Percentiles rank a stretch among this genome's conserved stretches.
Evolutionary conservation across 2,329 filamentous ascomycete species (phyloP).

Genomic region (Colletotrichum sp.): DNA sequence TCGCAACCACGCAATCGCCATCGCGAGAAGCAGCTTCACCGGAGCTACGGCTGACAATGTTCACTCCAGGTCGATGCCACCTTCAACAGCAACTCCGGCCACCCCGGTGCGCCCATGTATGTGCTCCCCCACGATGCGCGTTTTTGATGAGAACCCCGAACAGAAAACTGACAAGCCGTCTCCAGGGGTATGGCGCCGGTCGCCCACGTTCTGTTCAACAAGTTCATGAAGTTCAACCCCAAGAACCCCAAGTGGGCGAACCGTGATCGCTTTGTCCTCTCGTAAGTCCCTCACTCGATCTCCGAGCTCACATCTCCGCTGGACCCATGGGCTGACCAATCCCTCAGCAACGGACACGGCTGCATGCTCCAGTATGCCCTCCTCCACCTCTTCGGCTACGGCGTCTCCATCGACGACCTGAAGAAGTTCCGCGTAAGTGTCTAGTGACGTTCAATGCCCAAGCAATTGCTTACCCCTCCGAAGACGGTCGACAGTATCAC

Average conservation of each 20-base stretch:
- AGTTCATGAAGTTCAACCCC: slow-evolving; percentile 99
- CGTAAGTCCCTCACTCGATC: slow-evolving; percentile 67
- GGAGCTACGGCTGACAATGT: not conserved
- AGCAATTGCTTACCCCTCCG: not conserved
- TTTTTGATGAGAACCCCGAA: not conserved
- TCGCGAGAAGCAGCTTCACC: not conserved
- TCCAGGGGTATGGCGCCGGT: slow-evolving; percentile 84
- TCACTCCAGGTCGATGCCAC: slow-evolving; percentile 91
- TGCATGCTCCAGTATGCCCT: slow-evolving; percentile 99
- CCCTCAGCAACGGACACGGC: slow-evolving; percentile 87
- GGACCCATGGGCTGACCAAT: not conserved
- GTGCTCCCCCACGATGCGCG: slow-evolving; percentile 29
- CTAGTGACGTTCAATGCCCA: not conserved
- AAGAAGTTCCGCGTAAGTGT: slow-evolving; percentile 92
- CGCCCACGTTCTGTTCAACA: slow-evolving; percentile 97
- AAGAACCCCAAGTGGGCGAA: slow-evolving; percentile 98
- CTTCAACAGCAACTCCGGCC: slow-evolving; percentile 92
- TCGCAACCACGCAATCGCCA: not conserved
- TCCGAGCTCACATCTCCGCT: not conserved
- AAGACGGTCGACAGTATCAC: slow-evolving; percentile 74
- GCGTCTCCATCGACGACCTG: slow-evolving; percentile 84
- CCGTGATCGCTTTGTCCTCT: slow-evolving; percentile 98
- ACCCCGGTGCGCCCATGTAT: slow-evolving; percentile 97
- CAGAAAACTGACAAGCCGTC: slow-evolving; percentile 32
- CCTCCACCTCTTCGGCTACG: slow-evolving; percentile 95